Percentiles rank a stretch among this genome's conserved stretches.
Evolutionary conservation across 139 green algal species (phyloP).

Genomic region (Chlorella sorokiniana): DNA sequence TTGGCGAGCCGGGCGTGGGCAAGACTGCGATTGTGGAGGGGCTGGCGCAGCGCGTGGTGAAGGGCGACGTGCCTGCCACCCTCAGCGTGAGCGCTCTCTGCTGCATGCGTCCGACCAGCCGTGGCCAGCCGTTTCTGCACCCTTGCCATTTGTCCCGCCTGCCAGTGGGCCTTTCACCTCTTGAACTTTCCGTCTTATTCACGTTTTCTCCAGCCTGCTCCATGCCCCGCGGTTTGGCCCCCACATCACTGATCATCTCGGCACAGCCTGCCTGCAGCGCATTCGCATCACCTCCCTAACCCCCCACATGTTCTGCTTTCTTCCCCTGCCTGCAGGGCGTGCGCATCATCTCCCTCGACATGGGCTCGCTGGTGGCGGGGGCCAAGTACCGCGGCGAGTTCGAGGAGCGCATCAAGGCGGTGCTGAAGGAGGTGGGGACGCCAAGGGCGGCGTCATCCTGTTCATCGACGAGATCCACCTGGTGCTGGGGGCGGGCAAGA

Average conservation of each 20-base stretch:
- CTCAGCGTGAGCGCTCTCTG: conserved; percentile 26
- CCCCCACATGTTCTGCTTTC: not conserved
- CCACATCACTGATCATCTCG: not conserved
- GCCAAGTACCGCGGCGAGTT: conserved; percentile 94
- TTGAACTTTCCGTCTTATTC: too few relatives aligned
- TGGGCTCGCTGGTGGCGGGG: conserved; percentile 89
- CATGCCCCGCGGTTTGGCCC: too few relatives aligned
- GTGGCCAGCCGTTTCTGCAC: too few relatives aligned
- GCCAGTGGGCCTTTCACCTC: too few relatives aligned
- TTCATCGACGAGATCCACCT: conserved; percentile 97
- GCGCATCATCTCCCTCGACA: conserved; percentile 88
- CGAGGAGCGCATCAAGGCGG: conserved; percentile 92
- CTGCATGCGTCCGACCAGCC: not conserved
- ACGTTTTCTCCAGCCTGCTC: too few relatives aligned
- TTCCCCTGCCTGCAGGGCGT: conserved; percentile 51
- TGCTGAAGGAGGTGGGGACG: conserved; percentile 79
- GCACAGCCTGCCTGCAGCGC: not conserved
- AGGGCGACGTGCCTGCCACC: conserved; percentile 82
- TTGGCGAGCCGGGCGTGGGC: conserved; percentile 87
- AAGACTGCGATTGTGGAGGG: conserved; percentile 89
- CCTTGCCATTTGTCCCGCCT: too few relatives aligned
- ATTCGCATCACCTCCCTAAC: not conserved
- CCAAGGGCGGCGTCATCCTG: conserved; percentile 78
- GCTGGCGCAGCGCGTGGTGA: conserved; percentile 88
- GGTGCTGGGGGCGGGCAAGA: conserved; percentile 71